Evolutionary conservation across 2,329 filamentous ascomycete genomes (phyloP), one percentile per base, ranked within the genome.

Genomic region (Cladobotryum protrusum): DNA sequence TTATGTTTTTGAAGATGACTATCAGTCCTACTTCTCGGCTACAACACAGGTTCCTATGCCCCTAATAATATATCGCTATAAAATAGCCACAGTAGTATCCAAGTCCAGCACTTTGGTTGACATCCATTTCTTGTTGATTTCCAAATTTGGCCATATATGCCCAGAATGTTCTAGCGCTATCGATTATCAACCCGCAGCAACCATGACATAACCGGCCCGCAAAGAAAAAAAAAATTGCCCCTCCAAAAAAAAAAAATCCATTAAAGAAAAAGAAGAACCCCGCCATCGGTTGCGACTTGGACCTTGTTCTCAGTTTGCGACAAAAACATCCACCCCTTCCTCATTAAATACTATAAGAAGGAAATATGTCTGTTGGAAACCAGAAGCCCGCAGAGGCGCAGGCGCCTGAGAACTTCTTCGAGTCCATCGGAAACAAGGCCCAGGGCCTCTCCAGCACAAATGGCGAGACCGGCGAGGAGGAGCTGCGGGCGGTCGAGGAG

Each of bases 391-490:
- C 55, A 17, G 57, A 64, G 44, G 64, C 67, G 46, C 68, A 68
- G 40, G 68, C 67, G 33, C 63, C 72, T 19, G 65, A 71, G 54
- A 75, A 82, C 47, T 78, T 82, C 61, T 85, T 85, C 64, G 74
- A 82, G 60, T 71, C 77, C 49, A 82, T 86, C 59, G 82, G 82
- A 51, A 72, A 76, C 59, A 82, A 83, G 68, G 81, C 75, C 52
- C 74, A 78, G 56, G 72, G 75, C 54, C 66, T 82, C 44, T 72
- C 69, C 14, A 61, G 65, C 48, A 61, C 65, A 45, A 67, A 70
- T 52, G 69, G 62, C 48, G 57, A 65, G 45, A 56, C 54, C 37
- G 65, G 63, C 17, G 63, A 64, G 15, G 76, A 81, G 35, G 77
- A 82, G 19, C 70, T 68, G 50, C 76, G 71, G 56, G 71, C 81